Base-by-base conservation (phyloP, 2,329 filamentous ascomycete species). In the Aspergillus ochraceus region DNA sequence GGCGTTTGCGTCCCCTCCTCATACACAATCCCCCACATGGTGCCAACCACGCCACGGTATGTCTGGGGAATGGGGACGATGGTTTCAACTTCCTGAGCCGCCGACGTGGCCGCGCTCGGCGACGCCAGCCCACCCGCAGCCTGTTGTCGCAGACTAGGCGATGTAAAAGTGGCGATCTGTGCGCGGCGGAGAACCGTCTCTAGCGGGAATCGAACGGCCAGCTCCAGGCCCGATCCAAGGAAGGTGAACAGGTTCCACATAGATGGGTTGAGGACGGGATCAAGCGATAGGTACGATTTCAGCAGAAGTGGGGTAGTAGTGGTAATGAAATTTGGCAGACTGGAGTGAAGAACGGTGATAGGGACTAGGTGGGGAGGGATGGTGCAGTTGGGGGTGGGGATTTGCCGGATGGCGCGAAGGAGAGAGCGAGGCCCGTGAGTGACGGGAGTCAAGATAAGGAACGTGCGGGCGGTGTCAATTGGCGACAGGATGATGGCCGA, bases 101-200 rank as follows among this genome's bases (percentile, higher is more conserved):
- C 19, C 14, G 62, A 46, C 10, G 61, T 54, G 14, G 64, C 52
- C 12, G 63, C 54, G 5, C 60, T 42, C 10, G 61, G 46, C 1
- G 68, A 59, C 22, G 59, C 58, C 17, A 70, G 58, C 12, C 67
- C 20, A 19, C 65, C 66, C 3, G 68, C 64, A 6, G 59, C 69
- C 46, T 73, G 71, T 59, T 77, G 76, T 24, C 72, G 74, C 39
- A 80, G 64, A 36, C 86, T 84, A 1, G 83, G 82, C 14, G 82
- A 82, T 17, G 83, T 83, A 50, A 91, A 82, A 1, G 92, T 87
- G 1, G 88, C 83, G 60, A 95, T 89, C 76, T 99, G 95, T 5
- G 91, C 94, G 60, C 95, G 87, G 52, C 95, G 88, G 8, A 98
- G 84, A 17, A 97, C 90, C 0, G 94, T 98, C 77, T 99, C 95